A percentile compares a stretch with the other conserved stretches of the same genome.
These are phyloP conservation scores for Phytophthora megakarya DNA, from an alignment of 352 stramenopile genomes.

Conservation along the genomic window DNA sequence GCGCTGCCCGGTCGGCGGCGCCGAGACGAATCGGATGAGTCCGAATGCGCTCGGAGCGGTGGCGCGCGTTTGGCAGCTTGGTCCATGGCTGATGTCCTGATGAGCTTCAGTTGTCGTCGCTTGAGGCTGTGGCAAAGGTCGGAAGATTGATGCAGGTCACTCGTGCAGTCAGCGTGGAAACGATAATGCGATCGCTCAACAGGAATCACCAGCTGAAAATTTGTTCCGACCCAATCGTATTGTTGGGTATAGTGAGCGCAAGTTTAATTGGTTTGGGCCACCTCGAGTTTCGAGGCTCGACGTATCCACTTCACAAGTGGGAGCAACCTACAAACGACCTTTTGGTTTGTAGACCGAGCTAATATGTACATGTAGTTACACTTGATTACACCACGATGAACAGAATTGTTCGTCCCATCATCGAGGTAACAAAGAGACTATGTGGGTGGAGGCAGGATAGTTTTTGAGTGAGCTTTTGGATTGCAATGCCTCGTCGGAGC, in stretches of 20 bases:
- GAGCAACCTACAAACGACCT: too few species aligned
- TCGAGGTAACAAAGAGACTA: too few species aligned
- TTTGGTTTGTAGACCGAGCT: too few species aligned
- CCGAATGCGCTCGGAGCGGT: conserved; percentile 18
- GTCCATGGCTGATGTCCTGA: conserved; percentile 8
- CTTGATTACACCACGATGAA: too few species aligned
- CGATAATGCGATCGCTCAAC: neutral
- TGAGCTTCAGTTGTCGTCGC: neutral
- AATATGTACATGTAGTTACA: too few species aligned
- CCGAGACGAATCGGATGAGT: conserved; percentile 13
- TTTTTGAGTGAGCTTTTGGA: too few species aligned
- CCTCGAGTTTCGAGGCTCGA: too few species aligned
- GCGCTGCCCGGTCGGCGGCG: conserved; percentile 21
- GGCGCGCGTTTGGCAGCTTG: conserved; percentile 9
- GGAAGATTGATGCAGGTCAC: conserved; percentile 10
- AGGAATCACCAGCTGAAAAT: neutral
- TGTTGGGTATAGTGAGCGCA: neutral
- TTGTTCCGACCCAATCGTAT: neutral
- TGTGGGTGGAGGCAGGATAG: too few species aligned
- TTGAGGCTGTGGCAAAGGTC: conserved; percentile 1
- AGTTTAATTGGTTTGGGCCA: neutral
- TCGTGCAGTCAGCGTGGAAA: neutral
- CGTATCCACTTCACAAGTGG: too few species aligned
- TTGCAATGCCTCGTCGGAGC: too few species aligned
- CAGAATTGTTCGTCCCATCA: too few species aligned